Percentiles rank a stretch among this genome's conserved stretches.
These are phyloP conservation scores for Boeremia exigua DNA, from an alignment of 2,329 filamentous ascomycete genomes.

Conservation along the genomic window DNA sequence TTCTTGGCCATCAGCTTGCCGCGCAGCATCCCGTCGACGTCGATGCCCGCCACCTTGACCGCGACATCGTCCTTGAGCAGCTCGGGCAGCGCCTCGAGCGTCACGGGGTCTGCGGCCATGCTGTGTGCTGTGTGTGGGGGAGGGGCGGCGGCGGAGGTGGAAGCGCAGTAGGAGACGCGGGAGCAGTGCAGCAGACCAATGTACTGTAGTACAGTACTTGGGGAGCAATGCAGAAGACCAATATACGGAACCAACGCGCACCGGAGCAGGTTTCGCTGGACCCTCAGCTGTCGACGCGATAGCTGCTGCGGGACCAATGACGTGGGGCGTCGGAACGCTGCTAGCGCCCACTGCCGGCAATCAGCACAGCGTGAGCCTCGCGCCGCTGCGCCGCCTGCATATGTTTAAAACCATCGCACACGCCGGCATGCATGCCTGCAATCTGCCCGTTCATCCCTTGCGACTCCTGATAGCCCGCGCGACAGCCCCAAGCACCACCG, in stretches of 20 bases:
- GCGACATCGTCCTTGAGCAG: conserved; percentile 74
- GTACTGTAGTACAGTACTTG: too few species aligned
- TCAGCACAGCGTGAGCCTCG: neutral
- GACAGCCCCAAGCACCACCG: conserved; percentile 20
- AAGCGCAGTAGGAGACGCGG: too few species aligned
- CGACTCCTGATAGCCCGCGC: conserved; percentile 8
- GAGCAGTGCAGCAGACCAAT: too few species aligned
- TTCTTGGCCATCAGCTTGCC: conserved; percentile 92
- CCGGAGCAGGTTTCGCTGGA: too few species aligned
- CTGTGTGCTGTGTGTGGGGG: neutral
- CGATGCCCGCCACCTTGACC: conserved; percentile 86
- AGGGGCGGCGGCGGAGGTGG: too few species aligned
- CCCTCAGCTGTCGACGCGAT: conserved; percentile 5
- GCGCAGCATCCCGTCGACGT: conserved; percentile 85
- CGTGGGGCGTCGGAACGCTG: neutral
- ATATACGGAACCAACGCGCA: too few species aligned
- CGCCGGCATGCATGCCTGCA: conserved; percentile 1
- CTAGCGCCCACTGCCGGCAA: conserved; percentile 3
- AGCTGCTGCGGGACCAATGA: conserved; percentile 12
- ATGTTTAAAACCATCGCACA: neutral
- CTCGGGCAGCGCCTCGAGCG: conserved; percentile 67
- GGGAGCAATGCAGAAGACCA: neutral
- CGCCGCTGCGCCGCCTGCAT: conserved; percentile 7
- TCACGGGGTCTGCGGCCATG: conserved; percentile 53
- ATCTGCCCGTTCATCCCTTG: conserved; percentile 3